Percentiles rank a stretch among this genome's conserved stretches.
Conservation (phyloP, 805 yeast species). For the Brettanomyces sp. region DNA sequence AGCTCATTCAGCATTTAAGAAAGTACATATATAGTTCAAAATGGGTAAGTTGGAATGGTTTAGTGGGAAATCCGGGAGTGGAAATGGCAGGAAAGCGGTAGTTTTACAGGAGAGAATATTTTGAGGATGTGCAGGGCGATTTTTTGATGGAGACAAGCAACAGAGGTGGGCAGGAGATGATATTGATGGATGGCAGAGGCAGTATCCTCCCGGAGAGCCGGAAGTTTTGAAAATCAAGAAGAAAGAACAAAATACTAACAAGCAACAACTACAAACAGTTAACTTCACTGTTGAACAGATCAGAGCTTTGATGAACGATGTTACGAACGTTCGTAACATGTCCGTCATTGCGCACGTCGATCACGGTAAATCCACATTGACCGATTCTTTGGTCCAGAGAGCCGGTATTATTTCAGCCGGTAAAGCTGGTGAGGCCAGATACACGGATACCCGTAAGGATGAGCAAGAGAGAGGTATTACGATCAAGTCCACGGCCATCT, state of each 20-base stretch:
- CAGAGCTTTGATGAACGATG: slow-evolving; percentile 99
- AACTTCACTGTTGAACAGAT: slow-evolving; percentile 77
- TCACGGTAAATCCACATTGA: slow-evolving; percentile 99
- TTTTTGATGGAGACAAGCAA: no score
- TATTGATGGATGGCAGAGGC: no score
- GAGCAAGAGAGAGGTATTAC: slow-evolving; percentile 99
- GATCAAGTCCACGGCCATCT: slow-evolving; percentile 97
- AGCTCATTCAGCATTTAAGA: background rate
- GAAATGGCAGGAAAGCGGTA: no score
- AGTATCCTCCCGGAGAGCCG: no score
- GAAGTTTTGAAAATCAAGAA: no score
- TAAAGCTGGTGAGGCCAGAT: slow-evolving; percentile 99
- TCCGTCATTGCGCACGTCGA: slow-evolving; percentile 99
- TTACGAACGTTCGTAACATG: slow-evolving; percentile 99
- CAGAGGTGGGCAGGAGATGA: no score
- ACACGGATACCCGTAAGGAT: slow-evolving; percentile 99
- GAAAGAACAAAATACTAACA: background rate
- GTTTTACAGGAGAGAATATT: no score
- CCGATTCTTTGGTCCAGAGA: slow-evolving; percentile 97
- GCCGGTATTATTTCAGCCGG: slow-evolving; percentile 99
- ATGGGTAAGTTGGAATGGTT: background rate
- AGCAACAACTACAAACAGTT: slow-evolving; percentile 20
- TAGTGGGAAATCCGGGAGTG: no score
- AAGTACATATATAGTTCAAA: slow-evolving; percentile 1
- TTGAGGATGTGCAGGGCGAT: no score